Conservation (phyloP, 208 protist species). For the Borovskyia barvae region DNA sequence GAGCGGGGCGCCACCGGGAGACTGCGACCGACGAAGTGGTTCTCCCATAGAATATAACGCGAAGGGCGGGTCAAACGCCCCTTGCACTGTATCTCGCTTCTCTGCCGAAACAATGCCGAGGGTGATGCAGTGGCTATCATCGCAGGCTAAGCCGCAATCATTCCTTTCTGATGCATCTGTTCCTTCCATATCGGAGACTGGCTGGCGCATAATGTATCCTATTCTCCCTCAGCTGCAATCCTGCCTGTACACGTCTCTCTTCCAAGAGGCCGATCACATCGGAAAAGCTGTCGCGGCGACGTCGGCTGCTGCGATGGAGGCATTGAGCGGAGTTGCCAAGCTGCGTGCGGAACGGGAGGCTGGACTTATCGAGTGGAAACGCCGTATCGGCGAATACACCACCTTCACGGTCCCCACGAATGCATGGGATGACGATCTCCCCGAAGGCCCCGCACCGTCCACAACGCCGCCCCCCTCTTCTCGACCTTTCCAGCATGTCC, state of each 20-base stretch:
- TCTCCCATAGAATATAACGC: too few relatives aligned
- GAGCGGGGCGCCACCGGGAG: too few relatives aligned
- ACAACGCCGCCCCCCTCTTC: not conserved
- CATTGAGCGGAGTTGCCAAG: conserved; percentile 29
- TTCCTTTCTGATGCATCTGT: conserved; percentile 22
- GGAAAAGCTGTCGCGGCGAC: not conserved
- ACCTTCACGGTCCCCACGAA: conserved; percentile 54
- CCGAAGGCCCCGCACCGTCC: too few relatives aligned
- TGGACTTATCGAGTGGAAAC: conserved; percentile 37
- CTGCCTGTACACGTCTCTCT: conserved; percentile 21
- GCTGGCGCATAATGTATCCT: conserved; percentile 11
- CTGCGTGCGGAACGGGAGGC: conserved; percentile 37
- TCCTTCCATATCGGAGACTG: conserved; percentile 21
- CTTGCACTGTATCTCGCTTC: not conserved
- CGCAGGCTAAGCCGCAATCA: not conserved
- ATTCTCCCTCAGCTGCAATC: conserved; percentile 3
- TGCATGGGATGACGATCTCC: too few relatives aligned
- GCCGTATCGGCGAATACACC: conserved; percentile 38
- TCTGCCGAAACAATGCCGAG: conserved; percentile 2
- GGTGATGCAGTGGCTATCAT: conserved; percentile 11
- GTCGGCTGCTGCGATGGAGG: conserved; percentile 2
- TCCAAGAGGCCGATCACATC: conserved; percentile 1
- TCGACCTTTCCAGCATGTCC: conserved; percentile 36
- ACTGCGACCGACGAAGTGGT: too few relatives aligned
- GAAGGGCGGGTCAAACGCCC: too few relatives aligned